phyloP scores from a whole-genome alignment of 768 basidiomycete species.

The Lactarius psammicola region DNA sequence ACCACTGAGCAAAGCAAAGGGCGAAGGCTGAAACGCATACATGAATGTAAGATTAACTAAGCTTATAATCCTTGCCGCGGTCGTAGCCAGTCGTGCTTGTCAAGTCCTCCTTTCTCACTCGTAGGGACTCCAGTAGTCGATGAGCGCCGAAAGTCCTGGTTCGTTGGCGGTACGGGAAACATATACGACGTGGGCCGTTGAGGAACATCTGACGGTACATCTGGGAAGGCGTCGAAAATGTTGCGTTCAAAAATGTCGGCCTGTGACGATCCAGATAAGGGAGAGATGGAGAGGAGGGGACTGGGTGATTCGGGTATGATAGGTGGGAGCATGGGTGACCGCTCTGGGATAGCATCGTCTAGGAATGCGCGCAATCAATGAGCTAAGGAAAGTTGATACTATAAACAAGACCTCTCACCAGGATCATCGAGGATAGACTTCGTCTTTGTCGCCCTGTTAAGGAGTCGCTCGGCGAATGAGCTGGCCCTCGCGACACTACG shows the following conservation, averaged over 20 bases:
- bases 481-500: slow-evolving; percentile 28
- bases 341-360: slow-evolving; percentile 26
- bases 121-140: slow-evolving; percentile 10
- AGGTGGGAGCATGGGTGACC: slow-evolving; percentile 27
- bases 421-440: slow-evolving; percentile 28
- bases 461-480: slow-evolving; percentile 28
- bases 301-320: slow-evolving; percentile 32
- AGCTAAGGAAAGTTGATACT: not conserved
- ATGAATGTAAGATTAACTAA: not conserved
- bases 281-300: slow-evolving; percentile 42
- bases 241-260: slow-evolving; percentile 54
- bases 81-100: slow-evolving; percentile 15
- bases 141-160: slow-evolving; percentile 19
- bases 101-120: slow-evolving; percentile 6
- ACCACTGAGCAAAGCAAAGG: slow-evolving; percentile 2
- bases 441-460: slow-evolving; percentile 26
- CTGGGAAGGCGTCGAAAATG: slow-evolving; percentile 70
- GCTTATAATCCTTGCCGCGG: slow-evolving; percentile 1
- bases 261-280: slow-evolving; percentile 37
- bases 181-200: slow-evolving; percentile 19
- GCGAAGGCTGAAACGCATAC: not conserved
- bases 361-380: not conserved
- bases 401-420: slow-evolving; percentile 8
- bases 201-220: slow-evolving; percentile 53
- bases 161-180: slow-evolving; percentile 18